A percentile compares a stretch with the other conserved stretches of the same genome.
phyloP scores from a whole-genome alignment of 345 rosid genomes.

The Camelina laxa region DNA sequence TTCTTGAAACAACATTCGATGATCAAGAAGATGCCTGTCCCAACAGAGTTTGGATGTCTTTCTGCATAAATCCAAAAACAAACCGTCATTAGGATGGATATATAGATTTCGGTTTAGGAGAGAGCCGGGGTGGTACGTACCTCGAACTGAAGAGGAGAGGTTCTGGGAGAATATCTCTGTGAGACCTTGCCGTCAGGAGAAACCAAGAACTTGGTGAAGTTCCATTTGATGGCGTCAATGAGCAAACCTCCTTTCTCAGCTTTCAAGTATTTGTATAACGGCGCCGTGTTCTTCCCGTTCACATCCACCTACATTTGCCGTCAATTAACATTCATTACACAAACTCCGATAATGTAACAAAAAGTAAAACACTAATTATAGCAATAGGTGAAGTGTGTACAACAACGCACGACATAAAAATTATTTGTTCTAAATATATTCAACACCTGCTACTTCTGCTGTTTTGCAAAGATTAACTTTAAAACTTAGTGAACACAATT shows the following conservation, averaged over 20 bases:
- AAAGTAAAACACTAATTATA: neutral
- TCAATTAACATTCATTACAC: conserved; percentile 15
- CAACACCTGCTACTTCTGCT: too few relatives aligned
- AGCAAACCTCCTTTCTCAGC: conserved; percentile 79
- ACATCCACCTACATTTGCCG: conserved; percentile 65
- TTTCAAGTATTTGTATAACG: conserved; percentile 79
- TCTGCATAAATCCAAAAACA: conserved; percentile 49
- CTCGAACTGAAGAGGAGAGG: conserved; percentile 86
- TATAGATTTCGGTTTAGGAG: conserved; percentile 7
- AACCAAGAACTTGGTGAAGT: conserved; percentile 87
- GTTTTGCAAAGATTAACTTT: too few relatives aligned
- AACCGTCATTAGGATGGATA: neutral
- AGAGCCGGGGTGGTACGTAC: conserved; percentile 43
- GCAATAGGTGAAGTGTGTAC: too few relatives aligned
- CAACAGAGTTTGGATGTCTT: conserved; percentile 68
- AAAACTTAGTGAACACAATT: too few relatives aligned
- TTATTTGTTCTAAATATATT: too few relatives aligned
- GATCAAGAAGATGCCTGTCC: conserved; percentile 50
- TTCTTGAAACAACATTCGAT: conserved; percentile 17
- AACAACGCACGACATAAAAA: too few relatives aligned
- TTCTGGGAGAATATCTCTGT: conserved; percentile 81
- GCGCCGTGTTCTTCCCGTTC: conserved; percentile 83
- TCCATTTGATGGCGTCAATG: conserved; percentile 90
- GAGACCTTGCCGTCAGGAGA: conserved; percentile 75
- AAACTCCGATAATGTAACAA: neutral